Conservation (phyloP, 106 monocot species). For the Ottelia alismoides region DNA sequence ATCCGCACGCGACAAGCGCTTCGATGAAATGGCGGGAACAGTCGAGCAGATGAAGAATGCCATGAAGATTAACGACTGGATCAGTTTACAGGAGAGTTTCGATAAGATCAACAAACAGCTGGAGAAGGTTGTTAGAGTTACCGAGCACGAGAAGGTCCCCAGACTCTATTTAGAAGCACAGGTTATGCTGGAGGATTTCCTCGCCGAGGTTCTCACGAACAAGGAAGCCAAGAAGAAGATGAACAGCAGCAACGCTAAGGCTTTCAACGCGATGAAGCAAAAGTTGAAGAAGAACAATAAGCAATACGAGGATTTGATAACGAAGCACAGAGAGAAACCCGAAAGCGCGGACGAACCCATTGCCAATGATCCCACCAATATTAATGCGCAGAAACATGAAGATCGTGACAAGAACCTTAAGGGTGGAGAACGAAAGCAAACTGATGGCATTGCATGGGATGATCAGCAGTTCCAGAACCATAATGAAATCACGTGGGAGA, state of each 20-base stretch:
- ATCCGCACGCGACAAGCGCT: constrained; percentile 60
- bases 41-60: constrained; percentile 82
- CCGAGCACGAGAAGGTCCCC: constrained; percentile 43
- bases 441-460: constrained; percentile 27
- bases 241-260: constrained; percentile 92
- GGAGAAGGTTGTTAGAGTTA: constrained; percentile 74
- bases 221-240: constrained; percentile 98
- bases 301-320: constrained; percentile 65
- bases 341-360: constrained; percentile 42
- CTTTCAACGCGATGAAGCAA: constrained; percentile 91
- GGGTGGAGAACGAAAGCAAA: constrained; percentile 26
- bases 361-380: constrained; percentile 20
- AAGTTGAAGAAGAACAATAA: constrained; percentile 98
- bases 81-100: constrained; percentile 71
- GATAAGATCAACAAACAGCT: constrained; percentile 95
- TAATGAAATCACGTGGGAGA: constrained; percentile 86
- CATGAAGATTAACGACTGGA: constrained; percentile 96
- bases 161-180: constrained; percentile 74
- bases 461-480: constrained; percentile 76
- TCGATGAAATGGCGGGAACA: constrained; percentile 72
- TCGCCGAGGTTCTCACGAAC: constrained; percentile 57
- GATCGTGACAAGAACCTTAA: too few species aligned
- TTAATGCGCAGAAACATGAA: constrained; percentile 17
- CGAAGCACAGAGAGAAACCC: constrained; percentile 47
- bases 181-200: constrained; percentile 82